Evolutionary conservation across 2,329 filamentous ascomycete species (phyloP), one percentile per base, ranked within the genome.

Genomic region (Tolypocladium ovalisporum): DNA sequence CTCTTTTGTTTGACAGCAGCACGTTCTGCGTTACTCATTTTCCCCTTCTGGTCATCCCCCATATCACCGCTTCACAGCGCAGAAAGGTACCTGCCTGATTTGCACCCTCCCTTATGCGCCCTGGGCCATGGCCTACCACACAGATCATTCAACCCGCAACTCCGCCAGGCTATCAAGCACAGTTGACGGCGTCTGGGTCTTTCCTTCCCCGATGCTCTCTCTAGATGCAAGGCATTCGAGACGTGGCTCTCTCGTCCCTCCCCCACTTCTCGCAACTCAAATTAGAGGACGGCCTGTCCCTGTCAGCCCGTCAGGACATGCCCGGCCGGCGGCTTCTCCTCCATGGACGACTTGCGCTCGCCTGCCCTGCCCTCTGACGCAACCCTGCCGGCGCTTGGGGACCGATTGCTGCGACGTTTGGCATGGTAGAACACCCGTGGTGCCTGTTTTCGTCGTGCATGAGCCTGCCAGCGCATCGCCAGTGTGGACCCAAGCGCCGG

Each of bases 401-500:
- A 59, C 54, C 42, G 54, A 37, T 52, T 58, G 59, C 47, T 57
- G 58, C 44, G 56, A 55, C 60, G 56, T 58, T 58, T 59, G 61
- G 61, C 57, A 27, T 58, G 54, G 59, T 57, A 57, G 58, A 44
- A 39, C 57, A n/a, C 60, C 39, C 55, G 58, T 36, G 37, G 69
- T 80, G 78, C 79, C 80, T 77, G 75, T 79, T 60, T 76, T 77
- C 77, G 77, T 80, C 77, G 80, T 82, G 79, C 79, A 82, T 81
- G 79, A 63, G 65, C 62, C 60, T 71, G 69, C 69, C 69, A 71
- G 63, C 69, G 68, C 69, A 71, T 71, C 68, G 69, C 68, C 61
- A 68, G 67, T 71, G 68, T 66, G 66, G 64, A 66, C 65, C 64
- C 65, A 63, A 54, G 58, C 58, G 57, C 65, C 62, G 60, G 59